Evolutionary conservation across 2,329 filamentous ascomycete genomes (phyloP).

Genomic region (Balansia obtecta): DNA sequence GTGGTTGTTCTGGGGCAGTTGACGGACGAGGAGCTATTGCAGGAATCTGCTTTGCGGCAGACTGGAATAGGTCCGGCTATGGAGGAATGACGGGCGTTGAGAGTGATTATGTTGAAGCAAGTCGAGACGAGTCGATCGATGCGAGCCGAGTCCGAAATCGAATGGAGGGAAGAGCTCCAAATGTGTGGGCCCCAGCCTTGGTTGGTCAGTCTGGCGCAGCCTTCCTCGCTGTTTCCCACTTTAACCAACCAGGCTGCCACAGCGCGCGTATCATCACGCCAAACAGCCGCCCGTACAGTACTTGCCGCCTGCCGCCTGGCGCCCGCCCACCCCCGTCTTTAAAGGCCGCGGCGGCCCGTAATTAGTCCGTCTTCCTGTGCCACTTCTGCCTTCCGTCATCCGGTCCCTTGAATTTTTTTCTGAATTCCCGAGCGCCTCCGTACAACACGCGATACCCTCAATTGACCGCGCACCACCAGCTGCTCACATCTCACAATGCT

Average conservation of each 20-base stretch:
- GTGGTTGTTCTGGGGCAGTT: not conserved
- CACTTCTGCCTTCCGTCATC: conserved; percentile 7
- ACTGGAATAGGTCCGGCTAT: not conserved
- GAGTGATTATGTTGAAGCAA: not conserved
- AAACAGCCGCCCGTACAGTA: not conserved
- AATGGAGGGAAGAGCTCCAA: not conserved
- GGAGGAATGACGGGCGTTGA: not conserved
- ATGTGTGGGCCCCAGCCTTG: not conserved
- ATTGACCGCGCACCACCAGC: conserved; percentile 1
- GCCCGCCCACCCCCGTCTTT: not conserved
- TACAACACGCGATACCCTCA: conserved; percentile 2
- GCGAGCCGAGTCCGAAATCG: too few relatives aligned
- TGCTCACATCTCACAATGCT: conserved; percentile 25
- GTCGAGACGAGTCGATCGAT: too few relatives aligned
- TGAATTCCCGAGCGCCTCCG: not conserved
- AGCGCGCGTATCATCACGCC: conserved; percentile 13
- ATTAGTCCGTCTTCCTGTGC: conserved; percentile 16
- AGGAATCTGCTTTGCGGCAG: not conserved
- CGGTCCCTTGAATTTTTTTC: conserved; percentile 19
- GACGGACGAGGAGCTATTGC: not conserved
- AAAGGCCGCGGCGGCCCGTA: conserved; percentile 12
- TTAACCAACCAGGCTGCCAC: too few relatives aligned
- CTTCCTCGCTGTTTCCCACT: too few relatives aligned
- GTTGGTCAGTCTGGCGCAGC: not conserved
- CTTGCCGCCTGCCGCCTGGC: not conserved